Base-by-base conservation (phyloP, 345 rosid species). In the Populus alba region DNA sequence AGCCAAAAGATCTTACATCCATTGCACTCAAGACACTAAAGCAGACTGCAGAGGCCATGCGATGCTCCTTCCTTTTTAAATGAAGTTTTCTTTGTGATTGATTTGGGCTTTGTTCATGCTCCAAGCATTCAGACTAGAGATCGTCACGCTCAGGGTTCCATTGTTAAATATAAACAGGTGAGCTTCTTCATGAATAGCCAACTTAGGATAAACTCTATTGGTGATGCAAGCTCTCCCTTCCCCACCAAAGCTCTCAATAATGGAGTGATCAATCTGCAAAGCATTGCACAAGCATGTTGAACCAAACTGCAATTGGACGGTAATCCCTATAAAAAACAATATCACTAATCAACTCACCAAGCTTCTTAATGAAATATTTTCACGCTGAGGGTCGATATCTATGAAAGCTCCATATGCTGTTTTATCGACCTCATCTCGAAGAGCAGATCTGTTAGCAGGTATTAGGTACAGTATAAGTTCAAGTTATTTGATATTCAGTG, bases 91-190 rank as follows among this genome's bases (percentile, higher is more conserved):
- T 13, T 47, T 47, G 18, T 47, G 16, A 12, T 47, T 47, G 4
- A 88, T 66, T 45, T 68, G 71, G 10, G 94, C 94, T 47, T 82
- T 82, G 62, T 87, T 85, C 90, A 91, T 88, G 78, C 87, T 91
- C 96, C 94, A 91, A 22, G 91, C 97, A 71, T 79, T 85, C 27
- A 90, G 51, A 7, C 79, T 81, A 31, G 88, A 59, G 55, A 87
- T 83, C 43, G 29, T 72, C 25, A 89, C 89, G 71, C 76, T 39
- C 6, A 12, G 63, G 18, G 85, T 75, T 23, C 93, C 94, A 79
- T 88, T 85, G 80, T 77, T 85, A 47, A 85, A 85, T 12, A 72
- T 47, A 51, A 69, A 81, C 62, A 85, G 41, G 15, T 22, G 76
- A 62, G 85, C 77, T 6, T 47, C 70, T 31, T 72, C 27, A 7